These are phyloP conservation scores for Metschnikowia koreensis DNA, from an alignment of 805 yeast species.

Conservation along the genomic window DNA sequence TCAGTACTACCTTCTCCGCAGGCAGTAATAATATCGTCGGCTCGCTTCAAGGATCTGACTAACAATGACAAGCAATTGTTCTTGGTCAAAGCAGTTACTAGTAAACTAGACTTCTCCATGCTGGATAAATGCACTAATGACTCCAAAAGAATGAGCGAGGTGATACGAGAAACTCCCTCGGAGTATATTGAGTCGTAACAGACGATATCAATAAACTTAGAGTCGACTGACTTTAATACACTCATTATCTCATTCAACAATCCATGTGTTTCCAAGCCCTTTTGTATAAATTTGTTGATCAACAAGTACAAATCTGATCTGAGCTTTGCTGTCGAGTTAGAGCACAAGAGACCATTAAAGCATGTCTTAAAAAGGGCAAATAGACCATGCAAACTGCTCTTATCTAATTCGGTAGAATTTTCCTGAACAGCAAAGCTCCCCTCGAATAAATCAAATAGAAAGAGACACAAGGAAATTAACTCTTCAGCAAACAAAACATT, in stretches of 20 bases:
- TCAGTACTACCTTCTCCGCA: conserved; percentile 23
- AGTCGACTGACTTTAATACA: conserved; percentile 60
- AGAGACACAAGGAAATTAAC: conserved; percentile 70
- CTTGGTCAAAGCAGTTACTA: conserved; percentile 59
- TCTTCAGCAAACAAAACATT: conserved; percentile 72
- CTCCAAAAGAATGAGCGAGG: conserved; percentile 75
- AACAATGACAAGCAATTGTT: conserved; percentile 65
- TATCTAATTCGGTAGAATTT: conserved; percentile 4
- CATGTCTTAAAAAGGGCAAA: conserved; percentile 72
- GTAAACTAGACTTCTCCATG: conserved; percentile 46
- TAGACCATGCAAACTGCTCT: conserved; percentile 45
- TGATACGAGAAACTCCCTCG: conserved; percentile 71
- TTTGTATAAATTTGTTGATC: conserved; percentile 61
- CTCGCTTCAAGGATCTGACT: conserved; percentile 63
- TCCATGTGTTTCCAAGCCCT: conserved; percentile 42
- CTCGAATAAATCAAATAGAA: conserved; percentile 58
- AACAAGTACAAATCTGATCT: conserved; percentile 80
- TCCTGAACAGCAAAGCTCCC: conserved; percentile 20
- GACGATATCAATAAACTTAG: conserved; percentile 56
- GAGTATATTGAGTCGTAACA: conserved; percentile 79
- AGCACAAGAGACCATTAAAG: conserved; percentile 66
- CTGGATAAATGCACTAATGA: conserved; percentile 57
- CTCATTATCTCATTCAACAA: conserved; percentile 48
- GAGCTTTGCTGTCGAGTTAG: conserved; percentile 62
- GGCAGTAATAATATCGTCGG: conserved; percentile 58